These are phyloP conservation scores for Aspergillus pseudotamarii DNA, from an alignment of 2,329 filamentous ascomycete genomes.

Conservation along the genomic window DNA sequence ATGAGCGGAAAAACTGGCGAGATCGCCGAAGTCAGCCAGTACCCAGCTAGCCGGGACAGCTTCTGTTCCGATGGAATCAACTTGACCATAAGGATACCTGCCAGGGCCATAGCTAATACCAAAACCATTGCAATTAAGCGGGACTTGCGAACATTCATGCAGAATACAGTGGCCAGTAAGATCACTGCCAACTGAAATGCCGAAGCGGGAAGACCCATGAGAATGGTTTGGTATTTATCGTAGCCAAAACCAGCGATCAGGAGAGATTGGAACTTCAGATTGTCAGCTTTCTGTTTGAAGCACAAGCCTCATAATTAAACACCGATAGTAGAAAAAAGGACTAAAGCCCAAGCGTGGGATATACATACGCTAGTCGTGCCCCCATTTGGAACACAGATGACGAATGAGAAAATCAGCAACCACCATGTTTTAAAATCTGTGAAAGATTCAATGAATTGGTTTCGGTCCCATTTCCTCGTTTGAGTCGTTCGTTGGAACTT, in stretches of 20 bases:
- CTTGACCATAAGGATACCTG: slow-evolving; percentile 26
- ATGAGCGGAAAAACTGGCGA: slow-evolving; percentile 24
- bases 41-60: slow-evolving; percentile 22
- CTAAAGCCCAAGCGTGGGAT: no score
- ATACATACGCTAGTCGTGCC: slow-evolving; percentile 21
- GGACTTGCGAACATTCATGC: slow-evolving; percentile 20
- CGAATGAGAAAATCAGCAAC: slow-evolving; percentile 27
- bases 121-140: slow-evolving; percentile 17
- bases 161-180: slow-evolving; percentile 19
- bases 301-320: background rate
- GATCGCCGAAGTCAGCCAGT: slow-evolving; percentile 22
- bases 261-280: slow-evolving; percentile 18
- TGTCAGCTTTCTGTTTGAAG: background rate
- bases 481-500: slow-evolving; percentile 13
- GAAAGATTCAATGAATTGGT: slow-evolving; percentile 36
- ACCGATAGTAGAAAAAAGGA: background rate
- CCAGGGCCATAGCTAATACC: slow-evolving; percentile 21
- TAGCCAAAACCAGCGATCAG: slow-evolving; percentile 28
- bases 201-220: slow-evolving; percentile 23
- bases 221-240: slow-evolving; percentile 24
- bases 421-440: slow-evolving; percentile 36
- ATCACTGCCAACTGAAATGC: slow-evolving; percentile 24
- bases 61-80: slow-evolving; percentile 18
- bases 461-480: slow-evolving; percentile 12
- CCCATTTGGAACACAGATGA: slow-evolving; percentile 21